phyloP scores from a whole-genome alignment of 306 rosid species.

The Vigna nakashimae region DNA sequence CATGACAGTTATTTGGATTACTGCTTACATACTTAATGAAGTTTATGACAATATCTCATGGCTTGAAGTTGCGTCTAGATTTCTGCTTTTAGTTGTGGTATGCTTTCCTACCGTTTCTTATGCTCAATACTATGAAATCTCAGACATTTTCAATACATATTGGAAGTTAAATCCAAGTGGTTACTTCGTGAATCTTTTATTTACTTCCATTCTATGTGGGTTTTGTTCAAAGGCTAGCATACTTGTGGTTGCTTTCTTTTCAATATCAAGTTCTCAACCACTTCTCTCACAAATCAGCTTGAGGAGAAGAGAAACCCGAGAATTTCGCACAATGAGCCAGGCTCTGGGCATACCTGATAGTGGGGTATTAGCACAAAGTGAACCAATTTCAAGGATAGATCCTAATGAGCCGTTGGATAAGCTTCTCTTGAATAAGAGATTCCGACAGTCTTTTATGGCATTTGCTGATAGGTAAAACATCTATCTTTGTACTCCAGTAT shows the following conservation, averaged over 20 bases:
- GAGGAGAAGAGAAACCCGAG: constrained; percentile 74
- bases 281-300: constrained; percentile 93
- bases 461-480: constrained; percentile 85
- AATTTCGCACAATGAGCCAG: constrained; percentile 86
- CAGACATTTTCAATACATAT: constrained; percentile 23
- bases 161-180: constrained; percentile 34
- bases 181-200: constrained; percentile 29
- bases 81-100: constrained; percentile 81
- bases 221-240: constrained; percentile 78
- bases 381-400: constrained; percentile 61
- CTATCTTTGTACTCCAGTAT: constrained; percentile 32
- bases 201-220: constrained; percentile 46
- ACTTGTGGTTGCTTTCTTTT: constrained; percentile 82
- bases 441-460: constrained; percentile 88
- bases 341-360: constrained; percentile 98
- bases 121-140: constrained; percentile 30
- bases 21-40: constrained; percentile 82
- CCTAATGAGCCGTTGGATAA: constrained; percentile 85
- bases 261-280: constrained; percentile 95
- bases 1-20: constrained; percentile 81
- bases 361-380: constrained; percentile 67
- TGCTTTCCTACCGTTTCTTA: constrained; percentile 34
- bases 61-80: constrained; percentile 89
- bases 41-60: constrained; percentile 81
- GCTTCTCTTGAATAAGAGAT: constrained; percentile 82